phyloP scores from a whole-genome alignment of 352 stramenopile genomes.

The Phytophthora meadii region DNA sequence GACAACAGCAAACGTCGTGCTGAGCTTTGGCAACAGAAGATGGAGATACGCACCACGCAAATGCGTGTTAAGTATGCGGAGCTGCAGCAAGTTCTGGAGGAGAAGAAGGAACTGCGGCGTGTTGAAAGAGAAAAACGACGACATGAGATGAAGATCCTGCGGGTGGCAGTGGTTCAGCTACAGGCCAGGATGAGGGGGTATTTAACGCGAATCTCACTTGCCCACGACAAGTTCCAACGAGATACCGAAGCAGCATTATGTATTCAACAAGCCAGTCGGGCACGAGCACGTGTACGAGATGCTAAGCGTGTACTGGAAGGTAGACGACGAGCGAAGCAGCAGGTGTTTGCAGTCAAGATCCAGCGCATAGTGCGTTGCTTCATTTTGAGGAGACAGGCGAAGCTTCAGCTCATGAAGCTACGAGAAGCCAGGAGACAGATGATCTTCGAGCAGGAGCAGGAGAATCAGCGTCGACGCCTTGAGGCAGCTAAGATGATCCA shows the following conservation, averaged over 20 bases:
- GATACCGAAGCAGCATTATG: slow-evolving; percentile 46
- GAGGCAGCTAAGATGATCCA: slow-evolving; percentile 57
- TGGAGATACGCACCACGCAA: slow-evolving; percentile 53
- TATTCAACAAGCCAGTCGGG: slow-evolving; percentile 60
- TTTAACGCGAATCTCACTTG: slow-evolving; percentile 29
- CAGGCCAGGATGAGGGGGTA: slow-evolving; percentile 44
- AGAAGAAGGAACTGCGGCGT: slow-evolving; percentile 48
- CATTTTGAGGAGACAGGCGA: slow-evolving; percentile 37
- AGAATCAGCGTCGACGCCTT: slow-evolving; percentile 22
- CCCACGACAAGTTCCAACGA: slow-evolving; percentile 19
- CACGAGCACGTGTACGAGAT: slow-evolving; percentile 41
- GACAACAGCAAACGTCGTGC: slow-evolving; percentile 61
- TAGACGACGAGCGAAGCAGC: slow-evolving; percentile 41
- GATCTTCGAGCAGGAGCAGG: slow-evolving; percentile 28
- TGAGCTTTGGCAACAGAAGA: slow-evolving; percentile 63
- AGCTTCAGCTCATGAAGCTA: slow-evolving; percentile 36
- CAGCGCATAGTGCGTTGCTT: slow-evolving; percentile 45
- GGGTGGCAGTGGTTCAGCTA: slow-evolving; percentile 33
- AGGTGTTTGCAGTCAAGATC: slow-evolving; percentile 51
- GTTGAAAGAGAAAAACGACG: slow-evolving; percentile 45
- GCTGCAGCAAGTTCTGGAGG: slow-evolving; percentile 59
- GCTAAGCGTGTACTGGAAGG: slow-evolving; percentile 49
- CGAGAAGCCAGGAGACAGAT: slow-evolving; percentile 28
- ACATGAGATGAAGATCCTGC: slow-evolving; percentile 40
- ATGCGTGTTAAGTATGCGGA: slow-evolving; percentile 74